Evolutionary conservation across 2,329 filamentous ascomycete genomes (phyloP), one percentile per base, ranked within the genome.

Genomic region (Pezicula carpinea): DNA sequence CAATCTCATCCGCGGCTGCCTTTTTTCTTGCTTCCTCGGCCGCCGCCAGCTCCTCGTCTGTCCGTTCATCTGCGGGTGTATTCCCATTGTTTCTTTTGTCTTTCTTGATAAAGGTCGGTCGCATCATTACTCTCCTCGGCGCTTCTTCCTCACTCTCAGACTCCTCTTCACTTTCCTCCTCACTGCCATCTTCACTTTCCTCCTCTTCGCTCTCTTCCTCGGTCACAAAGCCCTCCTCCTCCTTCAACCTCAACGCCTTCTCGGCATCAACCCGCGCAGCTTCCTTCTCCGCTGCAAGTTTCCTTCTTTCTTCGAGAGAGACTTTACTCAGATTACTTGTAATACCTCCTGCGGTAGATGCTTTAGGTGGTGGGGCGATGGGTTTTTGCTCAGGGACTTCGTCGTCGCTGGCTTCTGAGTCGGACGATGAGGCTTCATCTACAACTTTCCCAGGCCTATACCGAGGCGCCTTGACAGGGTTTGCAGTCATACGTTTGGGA

Each of bases 401-500:
- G 39, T 69, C 67, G 48, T 75, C 74, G 61, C 68, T 71, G 55
- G 67, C 69, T 40, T 77, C 74, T 33, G 77, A 80, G 35, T 59
- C 61, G 17, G 74, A 76, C 11, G 72, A 70, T 14, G 54, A 51
- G 31, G 54, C 58, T 50, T 72, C 76, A 6, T 72, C 77, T 2
- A 75, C 71, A 14, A 84, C 74, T 67, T 96, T 97, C 55, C 93
- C 92, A 14, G 92, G 85, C 49, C 90, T 83, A 61, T 96, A 87
- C 48, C 93, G 87, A 56, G 83, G 80, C 19, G 89, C 87, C 64
- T 83, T 83, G 49, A 85, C 70, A 3, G 89, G 90, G 63, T 96
- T 96, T 53, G 91, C 90, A 53, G 92, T 97, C 88, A 97, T 96
- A 61, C 88, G 87, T 66, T 88, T 90, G 11, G 84, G 81, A 52